Evolutionary conservation across 2,329 filamentous ascomycete species (phyloP).

Genomic region (Tolypocladium paradoxum): DNA sequence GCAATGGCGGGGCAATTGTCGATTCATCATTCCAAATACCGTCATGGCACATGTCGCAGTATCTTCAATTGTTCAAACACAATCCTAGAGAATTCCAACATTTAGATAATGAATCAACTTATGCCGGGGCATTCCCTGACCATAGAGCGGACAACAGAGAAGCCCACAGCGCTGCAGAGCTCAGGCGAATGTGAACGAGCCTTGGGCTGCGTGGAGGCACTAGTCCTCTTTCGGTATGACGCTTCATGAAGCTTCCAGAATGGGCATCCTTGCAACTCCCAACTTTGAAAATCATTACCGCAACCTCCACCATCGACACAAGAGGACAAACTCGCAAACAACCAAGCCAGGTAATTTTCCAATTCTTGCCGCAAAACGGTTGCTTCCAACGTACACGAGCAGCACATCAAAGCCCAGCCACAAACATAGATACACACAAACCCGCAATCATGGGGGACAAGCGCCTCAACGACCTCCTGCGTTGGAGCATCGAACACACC

Average conservation of each 20-base stretch:
- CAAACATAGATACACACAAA: background rate
- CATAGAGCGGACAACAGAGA: background rate
- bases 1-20: background rate
- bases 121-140: background rate
- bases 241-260: constrained; percentile 33
- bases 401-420: too few species aligned
- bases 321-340: background rate
- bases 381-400: background rate
- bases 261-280: constrained; percentile 15
- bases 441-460: constrained; percentile 33
- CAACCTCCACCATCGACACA: background rate
- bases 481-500: constrained; percentile 57
- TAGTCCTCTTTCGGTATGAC: constrained; percentile 1
- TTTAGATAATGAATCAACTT: background rate
- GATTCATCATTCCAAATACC: background rate
- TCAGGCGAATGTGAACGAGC: too few species aligned
- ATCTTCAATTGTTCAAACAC: background rate
- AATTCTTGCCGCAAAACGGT: background rate
- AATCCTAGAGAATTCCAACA: background rate
- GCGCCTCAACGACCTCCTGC: constrained; percentile 63
- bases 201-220: background rate
- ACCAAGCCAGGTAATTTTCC: background rate
- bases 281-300: constrained; percentile 1
- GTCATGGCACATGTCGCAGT: background rate
- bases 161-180: too few species aligned